phyloP scores from a whole-genome alignment of 2,329 filamentous ascomycete genomes.

The Hortaea sp. region DNA sequence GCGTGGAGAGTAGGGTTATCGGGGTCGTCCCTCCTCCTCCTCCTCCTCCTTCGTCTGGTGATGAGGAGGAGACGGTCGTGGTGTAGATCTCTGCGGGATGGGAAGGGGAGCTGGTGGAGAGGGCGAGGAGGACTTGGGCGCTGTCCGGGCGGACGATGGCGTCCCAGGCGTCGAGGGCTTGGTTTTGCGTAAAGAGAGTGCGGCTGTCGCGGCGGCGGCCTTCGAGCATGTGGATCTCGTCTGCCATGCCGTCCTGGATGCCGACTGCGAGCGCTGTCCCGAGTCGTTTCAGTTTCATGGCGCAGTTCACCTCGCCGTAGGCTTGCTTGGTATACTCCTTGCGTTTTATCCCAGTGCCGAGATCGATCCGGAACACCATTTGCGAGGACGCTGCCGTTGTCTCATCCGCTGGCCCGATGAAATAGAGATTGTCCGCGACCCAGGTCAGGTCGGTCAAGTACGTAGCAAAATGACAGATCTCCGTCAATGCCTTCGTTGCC shows the following conservation, averaged over 20 bases:
- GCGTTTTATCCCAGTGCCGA: neutral
- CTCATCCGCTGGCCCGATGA: constrained; percentile 6
- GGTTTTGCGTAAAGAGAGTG: constrained; percentile 6
- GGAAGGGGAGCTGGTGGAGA: constrained; percentile 20
- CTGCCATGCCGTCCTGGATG: constrained; percentile 14
- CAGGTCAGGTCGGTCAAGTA: constrained; percentile 5
- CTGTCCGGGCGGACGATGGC: constrained; percentile 9
- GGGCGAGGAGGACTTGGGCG: constrained; percentile 16
- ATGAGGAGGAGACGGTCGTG: constrained; percentile 9
- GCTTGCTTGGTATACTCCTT: constrained; percentile 4
- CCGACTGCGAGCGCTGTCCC: constrained; percentile 10
- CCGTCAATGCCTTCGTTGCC: constrained; percentile 1
- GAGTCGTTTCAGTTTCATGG: constrained; percentile 5
- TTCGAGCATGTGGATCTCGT: constrained; percentile 11
- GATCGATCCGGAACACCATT: constrained; percentile 1
- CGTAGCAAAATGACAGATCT: neutral
- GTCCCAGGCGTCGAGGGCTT: constrained; percentile 11
- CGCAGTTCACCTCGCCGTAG: constrained; percentile 11
- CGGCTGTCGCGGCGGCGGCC: constrained; percentile 1
- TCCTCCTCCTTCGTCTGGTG: neutral
- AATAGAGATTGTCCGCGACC: constrained; percentile 10
- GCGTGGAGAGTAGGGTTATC: constrained; percentile 3
- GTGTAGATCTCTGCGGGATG: constrained; percentile 24
- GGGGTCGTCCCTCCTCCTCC: neutral
- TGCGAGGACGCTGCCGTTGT: neutral